Evolutionary conservation across 2,329 filamentous ascomycete species (phyloP), one percentile per base, ranked within the genome.

Genomic region (Fonsecaea pugnacius): DNA sequence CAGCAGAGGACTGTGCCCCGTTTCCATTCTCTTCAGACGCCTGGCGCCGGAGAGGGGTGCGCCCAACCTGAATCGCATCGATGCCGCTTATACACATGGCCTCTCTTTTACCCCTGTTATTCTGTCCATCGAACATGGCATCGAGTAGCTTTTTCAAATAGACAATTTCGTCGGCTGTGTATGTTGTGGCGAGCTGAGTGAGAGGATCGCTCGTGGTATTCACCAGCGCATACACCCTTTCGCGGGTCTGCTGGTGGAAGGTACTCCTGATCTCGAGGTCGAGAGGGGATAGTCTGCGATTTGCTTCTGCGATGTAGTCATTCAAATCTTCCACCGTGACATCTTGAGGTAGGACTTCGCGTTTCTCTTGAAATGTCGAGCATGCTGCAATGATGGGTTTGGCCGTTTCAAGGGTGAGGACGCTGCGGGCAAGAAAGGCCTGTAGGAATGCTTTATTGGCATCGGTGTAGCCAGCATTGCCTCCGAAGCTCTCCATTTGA

Each of bases 91-190:
- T 80, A 3, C 91, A 92, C 85, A 97, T 89, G 30, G 92, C 85
- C 77, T 99, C 94, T 72, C 88, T 86, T n/a, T 87, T 83, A 8
- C 82, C 83, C 0, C 88, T 91, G 74, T 98, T 98, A 79, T 92
- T 88, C 21, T 86, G 89, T 32, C 69, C 67, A 68, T 96, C 91
- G 74, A 98, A 99, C 86, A 99, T 96, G 71, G 85, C 87, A 75
- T 97, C 93, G 0, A 99, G 84, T 2, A 97, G 76, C 8, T 95
- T 84, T 77, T 96, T 95, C 60, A 98, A 86, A 75, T 92, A 99
- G 0, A 90, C 87, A 35, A 98, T 91, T 79, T 98, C 93, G 70
- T 96, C 92, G 0, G 91, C 80, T 7, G 83, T 85, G 74, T 90
- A 91, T 0, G 86, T 87, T 0, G 95, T 98, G 1, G 93, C 92